Base-by-base conservation (phyloP, 2,329 filamentous ascomycete species). In the Ophiocordyceps robertsii region DNA sequence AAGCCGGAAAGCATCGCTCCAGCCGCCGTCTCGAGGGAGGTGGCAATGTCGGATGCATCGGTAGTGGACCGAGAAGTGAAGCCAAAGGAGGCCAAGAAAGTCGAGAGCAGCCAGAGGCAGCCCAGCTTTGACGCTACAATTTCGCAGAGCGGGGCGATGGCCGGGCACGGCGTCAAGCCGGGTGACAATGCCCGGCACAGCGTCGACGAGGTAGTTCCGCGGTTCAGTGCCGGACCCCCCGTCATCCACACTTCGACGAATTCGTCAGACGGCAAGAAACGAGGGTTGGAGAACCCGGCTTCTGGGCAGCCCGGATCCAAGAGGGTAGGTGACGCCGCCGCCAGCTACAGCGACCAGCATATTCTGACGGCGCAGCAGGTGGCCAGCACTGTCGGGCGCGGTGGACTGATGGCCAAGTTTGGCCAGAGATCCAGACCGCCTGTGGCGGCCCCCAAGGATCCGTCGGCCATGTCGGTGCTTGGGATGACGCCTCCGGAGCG, bases 381-480 rank as follows among this genome's bases (percentile, higher is more conserved):
- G 42, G 56, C 58, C 29, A 55, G 46, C 44, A 56, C 56, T 43
- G 56, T 45, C 38, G 40, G 53, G 17, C 57, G 60, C 32, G 51
- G 56, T 27, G 57, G 59, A 2, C 49, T 65, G 2, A 51, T 59
- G 53, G 53, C 57, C 48, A 65, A 64, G 43, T 65, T 65, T 46
- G 56, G 56, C 17, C 51, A 54, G 41, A 62, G 52, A 44, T 51
- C 57, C 13, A 49, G 41, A 40, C 47, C 51, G 33, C 51, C 51
- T 9, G 45, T 51, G 4, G 56, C 56, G 43, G 50, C 53, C n/a
- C 60, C 61, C n/a, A 59, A 56, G 27, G 71, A 75, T 42, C 70
- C 70, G 2, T 70, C 70, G 2, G 71, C 70, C 16, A 70, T 73
- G 68, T 65, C 69, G 43, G 65, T 69, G 17, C 57, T 74, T 38